Percentiles rank a stretch among this genome's conserved stretches.
phyloP scores from a whole-genome alignment of 257 asterid genomes.

The Voacanga thouarsii region DNA sequence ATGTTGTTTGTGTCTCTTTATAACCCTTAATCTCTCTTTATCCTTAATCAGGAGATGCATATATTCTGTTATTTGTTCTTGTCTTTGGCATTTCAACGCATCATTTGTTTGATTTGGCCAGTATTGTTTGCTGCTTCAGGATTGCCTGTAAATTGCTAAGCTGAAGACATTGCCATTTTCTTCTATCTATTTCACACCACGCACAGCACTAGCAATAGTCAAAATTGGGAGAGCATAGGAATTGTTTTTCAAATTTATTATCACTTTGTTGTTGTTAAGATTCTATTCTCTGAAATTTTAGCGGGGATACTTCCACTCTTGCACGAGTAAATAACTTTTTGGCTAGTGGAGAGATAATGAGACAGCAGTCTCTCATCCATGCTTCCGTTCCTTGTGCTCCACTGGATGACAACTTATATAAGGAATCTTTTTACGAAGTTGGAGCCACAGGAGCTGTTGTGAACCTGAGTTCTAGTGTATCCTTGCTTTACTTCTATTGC shows the following conservation, averaged over 20 bases:
- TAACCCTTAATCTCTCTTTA: not conserved
- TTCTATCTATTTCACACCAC: too few species aligned
- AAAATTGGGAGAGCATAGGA: too few species aligned
- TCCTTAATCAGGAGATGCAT: not conserved
- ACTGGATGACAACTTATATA: slow-evolving; percentile 32
- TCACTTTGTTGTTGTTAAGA: not conserved
- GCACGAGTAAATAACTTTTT: slow-evolving; percentile 45
- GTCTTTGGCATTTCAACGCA: not conserved
- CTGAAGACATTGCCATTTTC: not conserved
- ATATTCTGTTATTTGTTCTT: not conserved
- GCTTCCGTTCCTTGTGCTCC: slow-evolving; percentile 64
- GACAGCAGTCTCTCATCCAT: slow-evolving; percentile 58
- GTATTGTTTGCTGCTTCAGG: not conserved
- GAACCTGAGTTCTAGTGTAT: slow-evolving; percentile 61
- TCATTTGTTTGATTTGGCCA: not conserved
- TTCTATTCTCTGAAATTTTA: slow-evolving; percentile 21
- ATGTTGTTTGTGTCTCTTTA: not conserved
- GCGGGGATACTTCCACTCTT: slow-evolving; percentile 47
- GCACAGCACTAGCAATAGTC: not conserved
- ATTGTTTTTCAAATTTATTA: not conserved
- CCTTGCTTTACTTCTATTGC: slow-evolving; percentile 65
- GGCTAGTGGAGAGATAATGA: slow-evolving; percentile 63
- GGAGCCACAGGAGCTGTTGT: slow-evolving; percentile 59
- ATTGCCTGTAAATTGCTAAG: not conserved
- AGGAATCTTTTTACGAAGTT: slow-evolving; percentile 54